Base-by-base conservation (phyloP, 176 grass and related monocot genomes). In the Chrysopogon serrulatus region DNA sequence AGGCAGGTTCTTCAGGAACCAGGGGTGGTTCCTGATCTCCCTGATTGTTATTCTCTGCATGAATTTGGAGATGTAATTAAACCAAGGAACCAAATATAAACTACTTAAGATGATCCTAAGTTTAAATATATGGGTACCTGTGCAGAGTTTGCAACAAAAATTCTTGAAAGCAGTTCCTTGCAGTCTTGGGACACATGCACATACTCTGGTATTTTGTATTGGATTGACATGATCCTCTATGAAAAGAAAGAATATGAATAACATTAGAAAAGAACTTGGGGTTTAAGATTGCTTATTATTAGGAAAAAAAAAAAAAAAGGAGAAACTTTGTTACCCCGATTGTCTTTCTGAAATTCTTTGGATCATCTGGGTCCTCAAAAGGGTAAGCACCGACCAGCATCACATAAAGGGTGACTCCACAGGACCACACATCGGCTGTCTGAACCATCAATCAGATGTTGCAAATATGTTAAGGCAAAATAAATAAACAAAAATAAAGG, bases 1-100 rank as follows among this genome's bases (percentile, higher is more conserved):
- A 21, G 92, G 92, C 79, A 98, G 71, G 88, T 94, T 98, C 90
- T 93, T 98, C 79, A 98, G 43, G 84, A 98, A 94, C 95, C 95
- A 98, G 6, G 95, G 95, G 77, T 92, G 90, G 71, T 86, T 98
- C 77, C 88, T 91, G 70, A 98, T 94, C 65, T 98, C 95, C 77
- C 90, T 89, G 10, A 98, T 91, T 16, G 95, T 93, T 88, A 98
- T 91, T 90, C 95, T 84, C 95, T 98, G 81, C 40, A 41, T 71
- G 63, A 61, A 75, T 44, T 83, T 78, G 34, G 75, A 63, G 32
- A 65, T 63, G 14, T 23, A 56, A 26, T 27, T 0, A 81, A 70
- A 17, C 28, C n/a, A 21, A 28, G 43, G 27, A 64, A 48, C 6
- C 27, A 1, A 70, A 34, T 0, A 85, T 61, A 11, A 63, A 69